Conservation (phyloP, 2,329 filamentous ascomycete genomes). For the Conoideocrella luteorostrata region DNA sequence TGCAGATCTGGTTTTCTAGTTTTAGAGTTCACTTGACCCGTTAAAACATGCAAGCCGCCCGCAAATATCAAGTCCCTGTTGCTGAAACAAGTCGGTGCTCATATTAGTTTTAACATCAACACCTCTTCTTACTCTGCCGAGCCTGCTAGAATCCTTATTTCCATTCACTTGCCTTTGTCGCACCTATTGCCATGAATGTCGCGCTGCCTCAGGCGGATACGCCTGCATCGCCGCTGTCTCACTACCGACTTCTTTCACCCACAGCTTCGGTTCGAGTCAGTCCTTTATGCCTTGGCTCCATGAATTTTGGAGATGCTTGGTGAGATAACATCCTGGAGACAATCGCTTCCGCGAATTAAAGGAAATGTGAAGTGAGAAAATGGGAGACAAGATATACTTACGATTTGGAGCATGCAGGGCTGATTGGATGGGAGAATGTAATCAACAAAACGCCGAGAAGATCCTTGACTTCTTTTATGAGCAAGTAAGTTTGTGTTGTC, state of each 20-base stretch:
- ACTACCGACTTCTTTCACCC: constrained; percentile 61
- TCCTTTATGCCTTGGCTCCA: constrained; percentile 57
- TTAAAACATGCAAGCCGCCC: neutral
- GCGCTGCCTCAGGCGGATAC: constrained; percentile 34
- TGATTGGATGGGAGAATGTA: constrained; percentile 56
- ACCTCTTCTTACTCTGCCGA: neutral
- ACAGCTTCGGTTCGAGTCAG: constrained; percentile 61
- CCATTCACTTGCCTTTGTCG: neutral
- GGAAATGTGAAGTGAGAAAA: neutral
- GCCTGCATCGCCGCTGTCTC: constrained; percentile 54
- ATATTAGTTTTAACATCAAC: neutral
- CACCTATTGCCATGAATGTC: constrained; percentile 11
- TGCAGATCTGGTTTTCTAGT: too few species aligned
- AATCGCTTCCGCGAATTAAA: neutral
- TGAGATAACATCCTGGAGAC: constrained; percentile 11
- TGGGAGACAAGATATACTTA: neutral
- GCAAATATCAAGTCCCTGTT: neutral
- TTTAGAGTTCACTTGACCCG: too few species aligned
- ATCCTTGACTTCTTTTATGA: constrained; percentile 62
- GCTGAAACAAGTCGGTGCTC: neutral
- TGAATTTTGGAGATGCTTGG: constrained; percentile 58
- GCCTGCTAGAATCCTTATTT: neutral
- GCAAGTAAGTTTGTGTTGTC: constrained; percentile 30
- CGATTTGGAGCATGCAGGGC: constrained; percentile 30
- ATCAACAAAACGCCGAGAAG: constrained; percentile 53